Base-by-base conservation (phyloP, 805 yeast species). In the Jamesozyma lodderae region DNA sequence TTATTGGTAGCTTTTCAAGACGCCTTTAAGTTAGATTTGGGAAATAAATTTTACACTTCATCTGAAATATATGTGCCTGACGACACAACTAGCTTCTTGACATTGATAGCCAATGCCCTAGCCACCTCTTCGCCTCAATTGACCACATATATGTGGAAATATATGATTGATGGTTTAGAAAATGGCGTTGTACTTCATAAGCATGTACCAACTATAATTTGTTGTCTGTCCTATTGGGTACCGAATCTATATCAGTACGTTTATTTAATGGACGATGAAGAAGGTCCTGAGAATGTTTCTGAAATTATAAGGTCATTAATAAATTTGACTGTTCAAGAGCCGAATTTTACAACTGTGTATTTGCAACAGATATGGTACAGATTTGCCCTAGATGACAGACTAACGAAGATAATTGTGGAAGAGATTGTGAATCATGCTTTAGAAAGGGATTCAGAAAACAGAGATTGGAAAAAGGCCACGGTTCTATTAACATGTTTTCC, bases 351-450 rank as follows among this genome's bases (percentile, higher is more conserved):
- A 22, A 64, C 77, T 14, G 64, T 72, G 1, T 69, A 81, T 45
- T 68, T 75, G 33, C 66, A 73, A 24, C 68, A 70, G 35, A 62
- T 83, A n/a, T 85, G 94, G 94, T 69, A 73, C 25, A 68, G 70
- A 39, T 49, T 85, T n/a, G 73, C 81, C 17, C 49, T 69, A 2
- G 85, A 81, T 39, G 75, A 75, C 33, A 64, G 73, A 28, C 57
- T 83, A 9, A 70, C 72, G 2, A 66, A 70, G 1, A 57, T 73
- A 1, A 62, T 83, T 16, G 68, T 82, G 11, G 87, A 81, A 44
- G 95, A 82, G 50, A 72, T 81, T 21, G 73, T 82, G 6, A 72
- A 76, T 1, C 77, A 77, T 46, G 80, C 86, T 1, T 69, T 81
- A 47, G 88, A 81, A 45, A 73, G 77, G 46, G 79, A 79, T 43